These are phyloP conservation scores for Neurospora sp. DNA, from an alignment of 495 filamentous ascomycete species.

Conservation along the genomic window DNA sequence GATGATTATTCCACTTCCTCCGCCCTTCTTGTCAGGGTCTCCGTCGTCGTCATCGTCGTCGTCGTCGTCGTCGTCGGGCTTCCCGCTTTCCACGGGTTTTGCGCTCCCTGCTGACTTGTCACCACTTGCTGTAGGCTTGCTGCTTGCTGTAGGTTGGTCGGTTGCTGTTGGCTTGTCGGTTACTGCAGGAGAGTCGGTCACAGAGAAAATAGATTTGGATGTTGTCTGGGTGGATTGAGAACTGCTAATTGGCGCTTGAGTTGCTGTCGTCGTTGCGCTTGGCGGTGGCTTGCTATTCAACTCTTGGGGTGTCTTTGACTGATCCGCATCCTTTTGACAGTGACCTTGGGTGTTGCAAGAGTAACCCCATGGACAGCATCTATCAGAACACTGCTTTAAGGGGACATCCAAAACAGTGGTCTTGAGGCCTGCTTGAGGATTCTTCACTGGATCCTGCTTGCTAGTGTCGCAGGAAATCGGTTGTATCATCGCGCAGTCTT, in stretches of 20 bases:
- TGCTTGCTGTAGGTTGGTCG: not conserved
- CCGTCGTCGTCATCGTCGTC: not conserved
- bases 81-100: not conserved
- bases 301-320: conserved; percentile 7
- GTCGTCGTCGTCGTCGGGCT: not conserved
- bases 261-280: conserved; percentile 6
- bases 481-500: conserved; percentile 53
- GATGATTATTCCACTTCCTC: conserved; percentile 13
- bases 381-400: conserved; percentile 47
- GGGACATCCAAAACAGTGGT: conserved; percentile 51
- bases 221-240: not conserved
- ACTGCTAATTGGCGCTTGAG: not conserved
- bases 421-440: conserved; percentile 56
- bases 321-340: conserved; percentile 30
- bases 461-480: conserved; percentile 63
- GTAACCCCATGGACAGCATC: conserved; percentile 77
- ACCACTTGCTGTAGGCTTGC: not conserved
- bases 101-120: not conserved
- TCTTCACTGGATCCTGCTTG: conserved; percentile 50
- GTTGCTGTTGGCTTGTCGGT: not conserved
- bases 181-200: not conserved
- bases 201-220: not conserved
- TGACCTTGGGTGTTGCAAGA: conserved; percentile 43
- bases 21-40: not conserved
- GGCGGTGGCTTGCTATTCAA: conserved; percentile 12